Conservation (phyloP, 192 early-diverging fungal species). For the Linnemannia elongata region DNA sequence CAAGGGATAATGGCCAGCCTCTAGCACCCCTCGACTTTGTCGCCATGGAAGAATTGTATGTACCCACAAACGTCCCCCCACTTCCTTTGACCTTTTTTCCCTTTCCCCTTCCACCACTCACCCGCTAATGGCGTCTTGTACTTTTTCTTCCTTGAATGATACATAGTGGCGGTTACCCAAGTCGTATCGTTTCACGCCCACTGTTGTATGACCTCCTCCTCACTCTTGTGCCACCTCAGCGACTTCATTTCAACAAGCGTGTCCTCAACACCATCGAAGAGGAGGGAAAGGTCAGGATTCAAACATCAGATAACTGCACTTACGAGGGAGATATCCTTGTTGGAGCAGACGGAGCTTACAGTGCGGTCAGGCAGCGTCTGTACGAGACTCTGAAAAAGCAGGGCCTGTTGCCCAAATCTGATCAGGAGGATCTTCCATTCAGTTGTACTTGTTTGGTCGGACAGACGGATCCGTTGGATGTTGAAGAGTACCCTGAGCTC, state of each 20-base stretch:
- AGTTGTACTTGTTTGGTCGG: constrained; percentile 16
- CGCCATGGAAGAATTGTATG: too few species aligned
- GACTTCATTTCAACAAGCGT: constrained; percentile 28
- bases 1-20: too few species aligned
- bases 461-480: constrained; percentile 9
- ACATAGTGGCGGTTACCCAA: too few species aligned
- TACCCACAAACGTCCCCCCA: too few species aligned
- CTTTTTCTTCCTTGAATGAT: too few species aligned
- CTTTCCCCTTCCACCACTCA: too few species aligned
- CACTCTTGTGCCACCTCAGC: background rate
- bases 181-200: constrained; percentile 9
- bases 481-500: background rate
- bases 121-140: too few species aligned
- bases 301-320: constrained; percentile 11
- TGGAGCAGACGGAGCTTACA: constrained; percentile 47
- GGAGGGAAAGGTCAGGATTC: constrained; percentile 29
- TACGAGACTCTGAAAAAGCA: constrained; percentile 7
- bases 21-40: too few species aligned
- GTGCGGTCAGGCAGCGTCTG: constrained; percentile 21
- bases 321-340: constrained; percentile 42
- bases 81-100: too few species aligned
- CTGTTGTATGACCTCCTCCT: constrained; percentile 15
- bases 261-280: constrained; percentile 6
- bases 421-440: background rate
- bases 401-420: background rate